Percentiles rank a stretch among this genome's conserved stretches.
Conservation (phyloP, 169 alveolate genomes). For the Toxoplasma gondii region DNA sequence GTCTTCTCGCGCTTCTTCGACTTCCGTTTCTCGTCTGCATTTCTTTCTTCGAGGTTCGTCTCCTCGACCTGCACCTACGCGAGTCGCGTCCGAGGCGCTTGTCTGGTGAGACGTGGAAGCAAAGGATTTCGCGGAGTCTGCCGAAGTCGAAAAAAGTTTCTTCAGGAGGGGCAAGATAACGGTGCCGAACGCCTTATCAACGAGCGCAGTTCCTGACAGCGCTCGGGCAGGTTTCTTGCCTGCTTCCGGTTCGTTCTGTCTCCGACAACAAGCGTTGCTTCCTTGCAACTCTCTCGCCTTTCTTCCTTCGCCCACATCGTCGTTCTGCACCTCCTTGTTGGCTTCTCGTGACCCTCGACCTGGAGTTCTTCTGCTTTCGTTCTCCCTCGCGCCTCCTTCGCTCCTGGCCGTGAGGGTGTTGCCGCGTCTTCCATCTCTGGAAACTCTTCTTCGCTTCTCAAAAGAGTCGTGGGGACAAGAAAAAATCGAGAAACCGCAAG, state of each 20-base stretch:
- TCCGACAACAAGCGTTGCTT: background rate
- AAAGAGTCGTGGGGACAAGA: background rate
- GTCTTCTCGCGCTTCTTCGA: background rate
- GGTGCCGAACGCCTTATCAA: background rate
- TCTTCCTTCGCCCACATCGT: background rate
- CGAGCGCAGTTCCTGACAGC: background rate
- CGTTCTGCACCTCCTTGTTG: background rate
- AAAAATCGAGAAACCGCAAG: background rate
- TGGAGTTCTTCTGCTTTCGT: too few species aligned
- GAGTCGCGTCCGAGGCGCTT: background rate
- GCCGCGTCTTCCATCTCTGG: too few species aligned
- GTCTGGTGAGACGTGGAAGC: background rate
- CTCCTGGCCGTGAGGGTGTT: too few species aligned
- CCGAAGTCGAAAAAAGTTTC: background rate
- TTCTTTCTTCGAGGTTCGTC: background rate
- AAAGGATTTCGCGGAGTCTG: background rate
- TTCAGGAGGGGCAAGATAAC: background rate
- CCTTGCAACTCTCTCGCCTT: background rate
- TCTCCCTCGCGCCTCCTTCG: too few species aligned
- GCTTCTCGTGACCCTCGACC: too few species aligned
- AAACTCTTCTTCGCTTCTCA: too few species aligned
- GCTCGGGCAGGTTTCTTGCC: background rate
- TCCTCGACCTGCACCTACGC: background rate
- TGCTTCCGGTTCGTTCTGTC: background rate
- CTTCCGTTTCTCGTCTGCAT: background rate